Evolutionary conservation across 2,329 filamentous ascomycete genomes (phyloP).

Genomic region (Sphaerulina musiva): DNA sequence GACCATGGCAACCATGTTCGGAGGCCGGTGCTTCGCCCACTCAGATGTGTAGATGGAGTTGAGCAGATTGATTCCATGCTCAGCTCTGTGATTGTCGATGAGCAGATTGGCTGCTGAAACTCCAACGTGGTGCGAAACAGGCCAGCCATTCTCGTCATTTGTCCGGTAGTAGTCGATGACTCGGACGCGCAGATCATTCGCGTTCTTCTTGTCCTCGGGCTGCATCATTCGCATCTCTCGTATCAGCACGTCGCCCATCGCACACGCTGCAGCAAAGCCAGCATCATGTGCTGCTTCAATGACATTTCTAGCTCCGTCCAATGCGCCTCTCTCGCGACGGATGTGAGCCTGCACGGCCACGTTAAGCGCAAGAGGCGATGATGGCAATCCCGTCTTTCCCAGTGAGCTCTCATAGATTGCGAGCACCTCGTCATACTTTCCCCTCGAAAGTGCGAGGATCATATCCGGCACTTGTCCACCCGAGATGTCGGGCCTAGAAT

Average conservation of each 20-base stretch:
- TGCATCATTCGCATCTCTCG: conserved; percentile 22
- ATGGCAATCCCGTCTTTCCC: conserved; percentile 21
- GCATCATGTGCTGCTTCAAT: conserved; percentile 25
- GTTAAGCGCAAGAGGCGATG: conserved; percentile 26
- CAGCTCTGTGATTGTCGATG: conserved; percentile 23
- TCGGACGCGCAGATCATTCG: conserved; percentile 16
- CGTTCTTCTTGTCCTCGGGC: conserved; percentile 10
- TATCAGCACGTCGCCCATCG: conserved; percentile 26
- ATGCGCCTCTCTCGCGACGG: conserved; percentile 20
- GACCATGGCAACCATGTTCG: conserved; percentile 30
- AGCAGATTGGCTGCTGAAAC: conserved; percentile 29
- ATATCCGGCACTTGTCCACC: conserved; percentile 20
- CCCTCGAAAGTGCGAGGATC: conserved; percentile 23
- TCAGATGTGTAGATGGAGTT: conserved; percentile 24
- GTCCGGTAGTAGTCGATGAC: conserved; percentile 30
- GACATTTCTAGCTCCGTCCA: conserved; percentile 19
- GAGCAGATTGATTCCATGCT: conserved; percentile 28
- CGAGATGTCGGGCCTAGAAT: background rate
- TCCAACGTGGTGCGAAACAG: conserved; percentile 26
- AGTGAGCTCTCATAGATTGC: conserved; percentile 22
- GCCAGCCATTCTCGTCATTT: conserved; percentile 26
- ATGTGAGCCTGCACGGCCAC: conserved; percentile 30
- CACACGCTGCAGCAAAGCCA: conserved; percentile 29
- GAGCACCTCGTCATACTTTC: conserved; percentile 21
- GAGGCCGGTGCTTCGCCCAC: conserved; percentile 18